Conservation (phyloP, 257 asterid genomes). For the Apocynum venetum region DNA sequence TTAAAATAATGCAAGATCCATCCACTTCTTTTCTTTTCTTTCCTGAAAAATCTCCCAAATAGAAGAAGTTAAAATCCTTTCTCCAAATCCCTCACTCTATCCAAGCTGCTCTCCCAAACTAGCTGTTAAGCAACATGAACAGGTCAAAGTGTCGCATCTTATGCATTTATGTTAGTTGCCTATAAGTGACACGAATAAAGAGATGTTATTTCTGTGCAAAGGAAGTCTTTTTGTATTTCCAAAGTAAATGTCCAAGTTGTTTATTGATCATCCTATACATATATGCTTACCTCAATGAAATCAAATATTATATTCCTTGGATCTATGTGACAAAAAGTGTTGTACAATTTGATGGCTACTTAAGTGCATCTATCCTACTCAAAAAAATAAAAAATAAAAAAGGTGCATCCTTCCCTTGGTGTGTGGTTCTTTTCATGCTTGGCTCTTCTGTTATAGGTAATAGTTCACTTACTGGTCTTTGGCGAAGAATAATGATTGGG, state of each 20-base stretch:
- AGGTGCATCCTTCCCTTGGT: neutral
- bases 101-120: too few relatives aligned
- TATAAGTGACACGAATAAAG: neutral
- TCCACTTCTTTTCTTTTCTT: too few relatives aligned
- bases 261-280: neutral
- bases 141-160: neutral
- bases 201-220: neutral
- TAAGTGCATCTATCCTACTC: neutral
- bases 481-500: constrained; percentile 76
- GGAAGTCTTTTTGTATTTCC: neutral
- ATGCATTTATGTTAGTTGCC: neutral
- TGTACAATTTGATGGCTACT: neutral
- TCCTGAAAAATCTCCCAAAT: too few relatives aligned
- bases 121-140: neutral
- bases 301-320: neutral
- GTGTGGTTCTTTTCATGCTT: neutral
- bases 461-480: constrained; percentile 62
- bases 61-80: too few relatives aligned
- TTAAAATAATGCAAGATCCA: too few relatives aligned
- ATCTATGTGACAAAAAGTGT: neutral
- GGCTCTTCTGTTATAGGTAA: constrained; percentile 40
- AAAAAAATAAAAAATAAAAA: too few relatives aligned
- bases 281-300: neutral
- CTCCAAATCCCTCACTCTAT: too few relatives aligned
- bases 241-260: neutral